Evolutionary conservation across 2,329 filamentous ascomycete genomes (phyloP).

Genomic region (Pseudogymnoascus sp.): DNA sequence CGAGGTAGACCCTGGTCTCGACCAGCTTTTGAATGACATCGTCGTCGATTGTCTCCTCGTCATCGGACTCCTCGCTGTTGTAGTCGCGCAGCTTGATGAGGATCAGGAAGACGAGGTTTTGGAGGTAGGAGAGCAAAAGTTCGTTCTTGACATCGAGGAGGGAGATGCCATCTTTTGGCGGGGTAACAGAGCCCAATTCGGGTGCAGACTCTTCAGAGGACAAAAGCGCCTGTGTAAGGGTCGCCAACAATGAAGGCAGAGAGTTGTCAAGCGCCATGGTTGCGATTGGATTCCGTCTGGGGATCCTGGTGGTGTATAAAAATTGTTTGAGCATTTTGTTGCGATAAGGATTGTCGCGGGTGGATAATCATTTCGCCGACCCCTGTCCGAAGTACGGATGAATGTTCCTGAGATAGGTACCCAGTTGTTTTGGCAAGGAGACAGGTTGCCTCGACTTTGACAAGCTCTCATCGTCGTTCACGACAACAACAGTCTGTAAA

Average conservation of each 20-base stretch:
- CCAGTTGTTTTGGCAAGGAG: conserved; percentile 6
- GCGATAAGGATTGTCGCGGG: conserved; percentile 1
- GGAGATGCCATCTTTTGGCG: conserved; percentile 82
- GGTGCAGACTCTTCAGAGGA: conserved; percentile 61
- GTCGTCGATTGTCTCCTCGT: conserved; percentile 43
- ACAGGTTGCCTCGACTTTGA: conserved; percentile 3
- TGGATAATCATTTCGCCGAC: background rate
- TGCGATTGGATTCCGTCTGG: conserved; percentile 5
- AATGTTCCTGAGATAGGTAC: conserved; percentile 7
- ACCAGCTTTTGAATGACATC: conserved; percentile 78
- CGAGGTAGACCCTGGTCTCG: conserved; percentile 83
- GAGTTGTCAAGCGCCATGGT: conserved; percentile 42
- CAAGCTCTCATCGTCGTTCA: conserved; percentile 8
- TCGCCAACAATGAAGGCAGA: conserved; percentile 42
- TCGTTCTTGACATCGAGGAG: conserved; percentile 95
- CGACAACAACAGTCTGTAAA: conserved; percentile 2
- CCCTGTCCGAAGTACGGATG: background rate
- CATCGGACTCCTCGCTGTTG: conserved; percentile 25
- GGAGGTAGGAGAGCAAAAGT: conserved; percentile 89
- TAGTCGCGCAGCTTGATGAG: conserved; percentile 66
- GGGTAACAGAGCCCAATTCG: conserved; percentile 52
- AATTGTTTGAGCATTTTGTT: conserved; percentile 11
- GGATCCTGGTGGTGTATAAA: background rate
- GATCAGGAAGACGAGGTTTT: conserved; percentile 85
- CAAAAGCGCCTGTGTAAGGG: conserved; percentile 43